Evolutionary conservation across 1,284 basidiomycete genomes (phyloP).

Genomic region (Trichosporon ovoides): DNA sequence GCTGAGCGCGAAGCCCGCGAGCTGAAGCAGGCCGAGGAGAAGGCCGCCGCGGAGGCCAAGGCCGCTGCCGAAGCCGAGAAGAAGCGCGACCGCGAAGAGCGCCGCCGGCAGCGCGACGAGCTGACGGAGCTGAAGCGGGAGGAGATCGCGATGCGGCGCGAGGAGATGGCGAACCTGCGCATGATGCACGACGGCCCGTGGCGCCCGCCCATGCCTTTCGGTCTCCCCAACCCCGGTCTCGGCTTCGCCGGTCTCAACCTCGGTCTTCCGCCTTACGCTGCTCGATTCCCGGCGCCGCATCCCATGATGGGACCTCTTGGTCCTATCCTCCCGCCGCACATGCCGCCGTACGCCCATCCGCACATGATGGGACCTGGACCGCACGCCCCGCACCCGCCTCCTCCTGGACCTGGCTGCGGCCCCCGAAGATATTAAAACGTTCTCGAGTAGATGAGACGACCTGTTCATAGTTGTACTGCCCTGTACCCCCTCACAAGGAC

Average conservation of each 20-base stretch:
- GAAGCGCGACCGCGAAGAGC: constrained; percentile 1
- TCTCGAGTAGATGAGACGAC: too few species aligned
- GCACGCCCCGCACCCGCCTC: background rate
- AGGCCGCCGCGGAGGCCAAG: background rate
- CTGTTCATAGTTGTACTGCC: too few species aligned
- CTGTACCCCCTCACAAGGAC: too few species aligned
- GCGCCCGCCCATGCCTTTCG: constrained; percentile 1
- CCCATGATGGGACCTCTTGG: constrained; percentile 2
- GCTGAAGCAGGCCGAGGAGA: background rate
- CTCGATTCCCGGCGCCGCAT: background rate
- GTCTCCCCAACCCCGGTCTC: background rate
- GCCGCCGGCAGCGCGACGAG: background rate
- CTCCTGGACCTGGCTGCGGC: background rate
- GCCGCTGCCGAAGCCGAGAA: background rate
- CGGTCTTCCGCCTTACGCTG: background rate
- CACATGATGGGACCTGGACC: background rate
- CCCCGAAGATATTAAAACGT: too few species aligned
- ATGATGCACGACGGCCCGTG: background rate
- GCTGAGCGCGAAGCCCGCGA: background rate
- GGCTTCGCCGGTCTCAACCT: background rate
- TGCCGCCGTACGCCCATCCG: background rate
- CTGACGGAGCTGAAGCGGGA: background rate
- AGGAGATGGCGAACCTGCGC: background rate
- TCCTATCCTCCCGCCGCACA: background rate
- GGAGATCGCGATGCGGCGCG: background rate